These are phyloP conservation scores for Triticum aestivum DNA, from an alignment of 176 grass and related monocot species.

Conservation along the genomic window IWGSC_CS_RefSeq_v2.1 NC_057812.1:647591258-647591757, in stretches of 20 bases:
- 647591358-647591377: not conserved
- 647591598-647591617: too few relatives aligned
- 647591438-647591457: not conserved
- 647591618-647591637: not conserved
- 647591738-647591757: constrained; percentile 61
- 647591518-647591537: too few relatives aligned
- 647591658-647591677: constrained; percentile 53
- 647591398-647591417: constrained; percentile 69
- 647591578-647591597: not conserved
- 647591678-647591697: constrained; percentile 46
- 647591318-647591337: constrained; percentile 61
- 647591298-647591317: not conserved
- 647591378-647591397: constrained; percentile 44
- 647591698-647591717: not conserved
- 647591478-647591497: not conserved
- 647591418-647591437: constrained; percentile 40
- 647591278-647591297: constrained; percentile 48
- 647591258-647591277: constrained; percentile 51
- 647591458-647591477: constrained; percentile 28
- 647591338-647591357: not conserved
- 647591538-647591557: too few relatives aligned
- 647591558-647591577: not conserved
- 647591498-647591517: not conserved
- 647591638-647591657: constrained; percentile 41
- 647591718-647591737: constrained; percentile 37